These are phyloP conservation scores for Millerozyma miso DNA, from an alignment of 805 yeast genomes.

Conservation along the genomic window DNA sequence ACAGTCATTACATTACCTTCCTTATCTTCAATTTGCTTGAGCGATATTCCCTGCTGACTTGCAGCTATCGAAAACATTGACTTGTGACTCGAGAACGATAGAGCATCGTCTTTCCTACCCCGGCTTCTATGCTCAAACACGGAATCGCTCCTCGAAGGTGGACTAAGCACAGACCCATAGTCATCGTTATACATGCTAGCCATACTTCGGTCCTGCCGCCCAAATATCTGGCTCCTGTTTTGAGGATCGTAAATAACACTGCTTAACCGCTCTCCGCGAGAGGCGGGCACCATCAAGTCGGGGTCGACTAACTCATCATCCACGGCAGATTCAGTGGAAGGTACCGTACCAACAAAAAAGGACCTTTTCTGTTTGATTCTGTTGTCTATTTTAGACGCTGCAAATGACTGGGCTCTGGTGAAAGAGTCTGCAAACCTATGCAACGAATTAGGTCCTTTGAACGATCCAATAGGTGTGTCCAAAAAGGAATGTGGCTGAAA, in stretches of 20 bases:
- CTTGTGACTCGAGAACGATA: conserved; percentile 42
- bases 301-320: conserved; percentile 68
- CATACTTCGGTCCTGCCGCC: conserved; percentile 7
- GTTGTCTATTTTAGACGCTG: conserved; percentile 45
- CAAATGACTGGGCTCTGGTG: conserved; percentile 71
- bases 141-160: conserved; percentile 14
- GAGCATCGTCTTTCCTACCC: conserved; percentile 31
- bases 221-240: conserved; percentile 18
- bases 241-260: conserved; percentile 45
- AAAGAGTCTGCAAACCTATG: conserved; percentile 77
- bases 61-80: conserved; percentile 31
- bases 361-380: conserved; percentile 59
- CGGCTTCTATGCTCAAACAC: conserved; percentile 18
- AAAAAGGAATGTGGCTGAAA: conserved; percentile 19
- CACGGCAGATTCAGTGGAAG: conserved; percentile 17
- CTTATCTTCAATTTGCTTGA: conserved; percentile 62
- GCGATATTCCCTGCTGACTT: conserved; percentile 35
- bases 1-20: conserved; percentile 70
- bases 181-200: conserved; percentile 22
- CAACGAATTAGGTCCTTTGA: conserved; percentile 63
- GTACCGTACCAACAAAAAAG: conserved; percentile 44
- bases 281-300: conserved; percentile 60
- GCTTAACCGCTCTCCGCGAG: conserved; percentile 61
- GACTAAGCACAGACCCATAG: conserved; percentile 25
- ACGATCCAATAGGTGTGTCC: conserved; percentile 48